A percentile compares a stretch with the other conserved stretches of the same genome.
These are phyloP conservation scores for Rhodotorula sp. DNA, from an alignment of 1,284 basidiomycete genomes.

Conservation along the genomic window DNA sequence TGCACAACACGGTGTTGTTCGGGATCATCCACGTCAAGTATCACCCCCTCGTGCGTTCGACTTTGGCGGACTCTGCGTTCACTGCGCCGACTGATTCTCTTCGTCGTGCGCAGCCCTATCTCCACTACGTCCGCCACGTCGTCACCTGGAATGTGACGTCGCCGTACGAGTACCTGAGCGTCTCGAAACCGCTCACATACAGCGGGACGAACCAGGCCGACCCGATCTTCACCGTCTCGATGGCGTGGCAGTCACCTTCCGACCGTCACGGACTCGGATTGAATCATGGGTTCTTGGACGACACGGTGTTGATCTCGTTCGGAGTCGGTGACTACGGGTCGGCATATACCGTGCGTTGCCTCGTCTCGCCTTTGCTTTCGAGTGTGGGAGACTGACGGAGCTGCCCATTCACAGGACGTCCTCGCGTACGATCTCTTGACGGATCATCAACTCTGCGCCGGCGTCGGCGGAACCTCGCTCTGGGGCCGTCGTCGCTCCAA, in stretches of 20 bases:
- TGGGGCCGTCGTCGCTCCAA: neutral
- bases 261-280: slow-evolving; percentile 24
- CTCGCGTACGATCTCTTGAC: slow-evolving; percentile 28
- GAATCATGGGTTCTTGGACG: slow-evolving; percentile 38
- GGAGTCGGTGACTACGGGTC: slow-evolving; percentile 24
- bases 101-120: slow-evolving; percentile 11
- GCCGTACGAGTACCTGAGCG: slow-evolving; percentile 33
- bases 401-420: slow-evolving; percentile 1
- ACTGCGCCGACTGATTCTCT: too few species aligned
- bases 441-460: slow-evolving; percentile 27
- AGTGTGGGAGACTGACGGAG: neutral
- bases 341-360: slow-evolving; percentile 16
- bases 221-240: slow-evolving; percentile 36
- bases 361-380: neutral
- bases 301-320: slow-evolving; percentile 29
- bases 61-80: neutral
- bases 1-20: slow-evolving; percentile 36
- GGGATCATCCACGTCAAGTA: slow-evolving; percentile 38
- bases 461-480: slow-evolving; percentile 8
- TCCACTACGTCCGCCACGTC: slow-evolving; percentile 33
- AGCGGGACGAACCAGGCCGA: slow-evolving; percentile 37
- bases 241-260: slow-evolving; percentile 30
- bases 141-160: slow-evolving; percentile 37
- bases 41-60: slow-evolving; percentile 21
- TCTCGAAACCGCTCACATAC: slow-evolving; percentile 35